These are phyloP conservation scores for Termitomyces eurrhizus DNA, from an alignment of 768 basidiomycete genomes.

Conservation along the genomic window DNA sequence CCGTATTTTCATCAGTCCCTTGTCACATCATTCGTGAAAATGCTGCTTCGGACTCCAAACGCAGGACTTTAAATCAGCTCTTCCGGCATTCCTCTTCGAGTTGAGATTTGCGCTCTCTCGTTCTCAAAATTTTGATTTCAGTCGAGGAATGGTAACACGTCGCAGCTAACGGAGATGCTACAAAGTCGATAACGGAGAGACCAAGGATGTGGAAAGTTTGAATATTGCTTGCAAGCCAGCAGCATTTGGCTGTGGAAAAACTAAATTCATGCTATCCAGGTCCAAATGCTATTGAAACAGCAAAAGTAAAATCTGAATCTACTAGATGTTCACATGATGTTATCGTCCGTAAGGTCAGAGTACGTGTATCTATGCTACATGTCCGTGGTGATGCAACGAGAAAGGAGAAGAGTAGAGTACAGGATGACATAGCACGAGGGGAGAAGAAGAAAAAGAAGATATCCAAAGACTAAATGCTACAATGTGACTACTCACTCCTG, in stretches of 20 bases:
- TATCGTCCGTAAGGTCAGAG: neutral
- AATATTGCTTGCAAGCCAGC: neutral
- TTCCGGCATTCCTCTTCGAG: neutral
- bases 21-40: neutral
- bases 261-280: neutral
- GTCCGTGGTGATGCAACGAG: neutral
- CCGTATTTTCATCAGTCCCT: neutral
- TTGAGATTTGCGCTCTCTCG: neutral
- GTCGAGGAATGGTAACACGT: neutral
- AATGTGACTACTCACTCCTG: constrained; percentile 22
- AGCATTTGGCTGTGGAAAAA: neutral
- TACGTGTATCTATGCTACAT: neutral
- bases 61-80: too few relatives aligned
- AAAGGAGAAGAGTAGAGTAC: neutral
- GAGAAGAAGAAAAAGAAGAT: neutral
- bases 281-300: neutral
- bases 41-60: neutral
- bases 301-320: neutral
- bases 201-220: neutral
- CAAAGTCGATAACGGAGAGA: neutral
- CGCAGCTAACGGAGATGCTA: neutral
- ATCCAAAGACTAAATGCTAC: neutral
- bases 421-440: neutral
- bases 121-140: neutral
- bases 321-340: neutral